phyloP scores from a whole-genome alignment of 768 basidiomycete genomes.

The Leucocoprinus birnbaumii region DNA sequence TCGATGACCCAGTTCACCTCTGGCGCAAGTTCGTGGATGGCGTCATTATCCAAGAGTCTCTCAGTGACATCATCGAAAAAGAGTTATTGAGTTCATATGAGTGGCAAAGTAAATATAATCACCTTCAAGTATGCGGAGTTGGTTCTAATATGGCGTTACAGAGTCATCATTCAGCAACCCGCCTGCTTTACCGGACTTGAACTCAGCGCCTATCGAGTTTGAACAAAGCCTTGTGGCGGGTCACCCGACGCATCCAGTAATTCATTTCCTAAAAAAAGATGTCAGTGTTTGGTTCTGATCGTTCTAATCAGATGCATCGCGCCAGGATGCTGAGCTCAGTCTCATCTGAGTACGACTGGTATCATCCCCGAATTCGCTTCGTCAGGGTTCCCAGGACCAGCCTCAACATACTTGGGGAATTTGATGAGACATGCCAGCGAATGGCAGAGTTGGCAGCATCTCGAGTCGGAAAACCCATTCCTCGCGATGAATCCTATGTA shows the following conservation, averaged over 20 bases:
- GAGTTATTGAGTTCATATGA: conserved; percentile 41
- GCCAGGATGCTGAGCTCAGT: conserved; percentile 39
- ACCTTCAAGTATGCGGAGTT: background rate
- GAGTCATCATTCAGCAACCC: conserved; percentile 37
- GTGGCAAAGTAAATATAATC: conserved; percentile 35
- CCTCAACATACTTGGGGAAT: conserved; percentile 40
- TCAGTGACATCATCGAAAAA: conserved; percentile 31
- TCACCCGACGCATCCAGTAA: conserved; percentile 58
- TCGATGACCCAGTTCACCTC: conserved; percentile 31
- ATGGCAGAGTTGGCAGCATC: conserved; percentile 31
- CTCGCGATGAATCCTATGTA: conserved; percentile 25
- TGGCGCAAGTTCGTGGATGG: conserved; percentile 43
- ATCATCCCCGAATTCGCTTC: conserved; percentile 48
- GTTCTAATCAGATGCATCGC: conserved; percentile 47
- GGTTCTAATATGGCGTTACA: conserved; percentile 15
- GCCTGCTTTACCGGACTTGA: conserved; percentile 37
- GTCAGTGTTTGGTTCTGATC: background rate
- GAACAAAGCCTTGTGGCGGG: conserved; percentile 58
- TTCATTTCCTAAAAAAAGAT: conserved; percentile 11
- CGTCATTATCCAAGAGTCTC: conserved; percentile 27
- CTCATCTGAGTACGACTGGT: conserved; percentile 46
- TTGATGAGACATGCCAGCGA: conserved; percentile 31
- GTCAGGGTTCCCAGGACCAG: conserved; percentile 35
- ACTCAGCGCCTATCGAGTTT: conserved; percentile 46
- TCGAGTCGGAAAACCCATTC: conserved; percentile 23